Percentiles rank a stretch among this genome's conserved stretches.
These are phyloP conservation scores for Lathyrus oleraceus DNA, from an alignment of 306 rosid genomes.

Conservation along the genomic window DNA sequence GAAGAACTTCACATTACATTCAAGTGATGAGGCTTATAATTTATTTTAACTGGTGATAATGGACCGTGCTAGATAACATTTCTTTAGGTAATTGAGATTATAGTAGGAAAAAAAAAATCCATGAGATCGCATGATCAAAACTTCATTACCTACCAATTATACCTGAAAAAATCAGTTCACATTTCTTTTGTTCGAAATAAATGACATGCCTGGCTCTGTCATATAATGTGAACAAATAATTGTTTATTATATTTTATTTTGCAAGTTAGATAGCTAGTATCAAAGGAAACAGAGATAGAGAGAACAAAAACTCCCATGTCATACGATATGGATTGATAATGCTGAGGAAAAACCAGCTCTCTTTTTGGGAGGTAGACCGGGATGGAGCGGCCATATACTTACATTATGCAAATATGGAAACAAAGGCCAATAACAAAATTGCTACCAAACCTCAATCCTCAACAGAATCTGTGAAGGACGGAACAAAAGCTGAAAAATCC, in stretches of 20 bases:
- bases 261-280: constrained; percentile 7
- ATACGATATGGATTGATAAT: constrained; percentile 21
- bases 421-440: constrained; percentile 29
- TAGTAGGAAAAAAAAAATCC: not conserved
- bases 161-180: not conserved
- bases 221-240: constrained; percentile 21
- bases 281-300: not conserved
- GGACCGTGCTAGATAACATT: not conserved
- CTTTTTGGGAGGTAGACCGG: constrained; percentile 1
- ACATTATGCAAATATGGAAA: constrained; percentile 30
- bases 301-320: not conserved
- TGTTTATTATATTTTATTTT: constrained; percentile 30
- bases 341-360: constrained; percentile 26
- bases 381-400: constrained; percentile 13
- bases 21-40: not conserved
- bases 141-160: not conserved
- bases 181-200: constrained; percentile 1
- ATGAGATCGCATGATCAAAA: not conserved
- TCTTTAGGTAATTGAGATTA: not conserved
- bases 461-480: constrained; percentile 8
- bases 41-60: not conserved
- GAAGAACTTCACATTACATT: no score
- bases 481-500: constrained; percentile 30
- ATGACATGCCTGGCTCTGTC: not conserved
- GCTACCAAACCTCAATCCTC: constrained; percentile 27